Base-by-base conservation (phyloP, 768 basidiomycete genomes). In the Candolleomyces aberdarensis region DNA sequence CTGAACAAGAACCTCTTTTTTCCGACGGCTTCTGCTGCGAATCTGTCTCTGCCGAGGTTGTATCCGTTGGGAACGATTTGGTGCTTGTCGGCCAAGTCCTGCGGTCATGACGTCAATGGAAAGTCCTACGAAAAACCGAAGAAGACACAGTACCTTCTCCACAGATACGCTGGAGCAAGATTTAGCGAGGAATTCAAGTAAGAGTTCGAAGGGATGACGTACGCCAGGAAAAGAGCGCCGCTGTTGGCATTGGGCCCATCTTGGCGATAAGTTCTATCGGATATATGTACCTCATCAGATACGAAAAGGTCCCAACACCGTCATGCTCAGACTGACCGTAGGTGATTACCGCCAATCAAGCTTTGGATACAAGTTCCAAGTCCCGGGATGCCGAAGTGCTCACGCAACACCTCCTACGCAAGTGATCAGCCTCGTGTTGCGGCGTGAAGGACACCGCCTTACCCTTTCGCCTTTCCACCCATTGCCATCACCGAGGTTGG, bases 401-500 rank as follows among this genome's bases (percentile, higher is more conserved):
- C 87, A 49, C 94, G 83, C 40, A 94, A 81, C 70, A 88, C 84
- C 15, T 88, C 81, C 64, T 87, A 36, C 41, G 32, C 7, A 36
- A 58, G 14, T 17, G 11, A 8, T 26, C 14, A 32, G 51, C 32
- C 22, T n/a, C 14, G 13, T 6, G 9, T 1, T 49, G 44, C 44
- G 20, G 11, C 32, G 75, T 72, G 51, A 47, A 17, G 7, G 51
- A 26, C 5, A 36, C 29, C 15, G 26, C 1, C 81, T 46, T 66
- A 88, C 91, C 54, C 69, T 81, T 75, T 85, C 76, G 50, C 78
- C 78, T 22, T 72, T 71, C n/a, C 60, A 78, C 2, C 91, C 92
- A 63, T 86, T 74, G 0, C 92, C 92, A 64, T 96, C 94, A 0
- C 93, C 93, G 1, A 94, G 77, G 66, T 92, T 82, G 0, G 91